Percentiles rank a stretch among this genome's conserved stretches.
phyloP scores from a whole-genome alignment of 495 filamentous ascomycete genomes.

The Oleoguttula mirabilis region DNA sequence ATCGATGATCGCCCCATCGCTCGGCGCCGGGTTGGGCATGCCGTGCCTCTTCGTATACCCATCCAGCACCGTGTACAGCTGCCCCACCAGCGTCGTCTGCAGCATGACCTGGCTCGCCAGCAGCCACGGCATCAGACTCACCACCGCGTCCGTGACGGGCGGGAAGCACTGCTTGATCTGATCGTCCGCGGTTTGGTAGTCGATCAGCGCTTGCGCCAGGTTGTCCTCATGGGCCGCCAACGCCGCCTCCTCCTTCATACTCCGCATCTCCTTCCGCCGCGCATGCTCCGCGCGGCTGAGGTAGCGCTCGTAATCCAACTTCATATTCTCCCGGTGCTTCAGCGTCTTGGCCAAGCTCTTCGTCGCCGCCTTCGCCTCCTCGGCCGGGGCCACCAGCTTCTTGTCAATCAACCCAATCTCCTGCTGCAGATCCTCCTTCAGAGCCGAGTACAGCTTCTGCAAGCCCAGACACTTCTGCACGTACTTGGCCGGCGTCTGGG shows the following conservation, averaged over 20 bases:
- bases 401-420: conserved; percentile 65
- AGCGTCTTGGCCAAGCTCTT: conserved; percentile 77
- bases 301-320: conserved; percentile 78
- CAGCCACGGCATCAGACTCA: conserved; percentile 69
- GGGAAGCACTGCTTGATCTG: conserved; percentile 66
- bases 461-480: conserved; percentile 56
- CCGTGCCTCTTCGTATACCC: conserved; percentile 60
- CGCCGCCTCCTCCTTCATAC: conserved; percentile 63
- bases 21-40: conserved; percentile 61
- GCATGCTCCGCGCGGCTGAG: conserved; percentile 61
- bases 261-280: conserved; percentile 57
- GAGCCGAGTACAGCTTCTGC: conserved; percentile 57
- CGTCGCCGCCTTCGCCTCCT: conserved; percentile 57
- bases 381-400: conserved; percentile 60
- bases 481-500: conserved; percentile 49
- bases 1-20: conserved; percentile 58
- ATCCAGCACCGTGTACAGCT: conserved; percentile 75
- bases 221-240: conserved; percentile 73
- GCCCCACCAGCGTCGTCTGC: conserved; percentile 70
- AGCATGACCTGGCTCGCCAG: conserved; percentile 62
- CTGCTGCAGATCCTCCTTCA: conserved; percentile 60
- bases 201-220: conserved; percentile 42
- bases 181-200: conserved; percentile 72
- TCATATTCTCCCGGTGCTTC: conserved; percentile 81
- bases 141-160: conserved; percentile 57